Base-by-base conservation (phyloP, 1,139 yeast genomes). In the Kodamaea derodonti region DNA sequence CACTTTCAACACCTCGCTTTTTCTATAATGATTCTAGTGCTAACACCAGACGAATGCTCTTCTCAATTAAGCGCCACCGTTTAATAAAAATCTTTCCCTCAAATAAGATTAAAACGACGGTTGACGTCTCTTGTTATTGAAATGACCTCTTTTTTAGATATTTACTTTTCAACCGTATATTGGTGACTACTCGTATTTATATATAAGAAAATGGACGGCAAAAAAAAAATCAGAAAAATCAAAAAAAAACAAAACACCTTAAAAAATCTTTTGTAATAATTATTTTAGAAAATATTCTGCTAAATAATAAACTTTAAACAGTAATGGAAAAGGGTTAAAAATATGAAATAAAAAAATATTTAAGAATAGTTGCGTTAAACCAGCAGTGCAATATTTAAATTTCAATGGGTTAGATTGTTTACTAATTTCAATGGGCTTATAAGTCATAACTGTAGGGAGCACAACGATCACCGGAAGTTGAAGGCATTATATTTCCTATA, bases 51-150 rank as follows among this genome's bases (percentile, higher is more conserved):
- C 28, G 15, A 25, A 25, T 5, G n/a, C n/a, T n/a, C 17, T 12
- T 14, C 14, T 25, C 28, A 25, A 25, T 25, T 25, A 25, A 12
- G 17, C 17, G 17, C 28, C 28, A 14, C 17, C 28, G 28, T 14
- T 25, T 4, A 25, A 25, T 6, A 14, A 11, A 14, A 25, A 25
- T n/a, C 12, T n/a, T 7, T 25, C 28, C 17, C 14, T 25, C 28
- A 18, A 18, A 18, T 9, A 18, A n/a, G n/a, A 9, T 18, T 18
- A 9, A 18, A 18, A 18, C 22, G 22, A 18, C 22, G 22, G 9
- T 18, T 9, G 22, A 18, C 22, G 22, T 18, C 22, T 7, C 22
- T 18, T 18, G 22, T 18, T 18, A 18, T 9, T 7, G 22, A n/a
- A n/a, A n/a, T n/a, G n/a, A n/a, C n/a, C n/a, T n/a, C n/a, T n/a